phyloP scores from a whole-genome alignment of 306 rosid species.

The Hylodesmum podocarpum region DNA sequence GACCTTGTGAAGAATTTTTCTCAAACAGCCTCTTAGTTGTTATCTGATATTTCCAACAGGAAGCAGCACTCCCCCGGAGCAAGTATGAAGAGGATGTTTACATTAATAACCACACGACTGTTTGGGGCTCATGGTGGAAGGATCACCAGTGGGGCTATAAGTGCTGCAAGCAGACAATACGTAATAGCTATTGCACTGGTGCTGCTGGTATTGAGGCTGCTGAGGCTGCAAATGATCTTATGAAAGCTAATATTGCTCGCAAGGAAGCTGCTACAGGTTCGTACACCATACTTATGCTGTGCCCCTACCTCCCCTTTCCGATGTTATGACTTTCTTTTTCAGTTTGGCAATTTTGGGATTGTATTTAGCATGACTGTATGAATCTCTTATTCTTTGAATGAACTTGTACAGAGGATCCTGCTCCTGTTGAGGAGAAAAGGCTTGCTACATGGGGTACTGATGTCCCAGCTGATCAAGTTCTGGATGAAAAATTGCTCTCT shows the following conservation, averaged over 20 bases:
- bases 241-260: constrained; percentile 80
- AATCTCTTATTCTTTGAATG: not conserved
- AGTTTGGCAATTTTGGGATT: not conserved
- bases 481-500: constrained; percentile 35
- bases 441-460: constrained; percentile 36
- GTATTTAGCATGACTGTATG: not conserved
- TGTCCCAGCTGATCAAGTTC: constrained; percentile 29
- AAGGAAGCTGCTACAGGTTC: constrained; percentile 60
- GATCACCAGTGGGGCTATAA: constrained; percentile 80
- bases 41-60: constrained; percentile 15
- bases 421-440: constrained; percentile 26
- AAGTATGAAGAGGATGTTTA: constrained; percentile 52
- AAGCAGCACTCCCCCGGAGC: constrained; percentile 40
- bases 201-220: constrained; percentile 44
- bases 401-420: constrained; percentile 16
- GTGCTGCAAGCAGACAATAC: constrained; percentile 55
- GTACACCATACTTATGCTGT: not conserved
- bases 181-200: constrained; percentile 36
- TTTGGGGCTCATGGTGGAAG: constrained; percentile 85
- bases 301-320: not conserved
- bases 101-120: constrained; percentile 59
- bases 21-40: too few relatives aligned
- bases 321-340: not conserved
- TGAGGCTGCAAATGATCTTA: constrained; percentile 60
- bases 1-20: too few relatives aligned